Evolutionary conservation across 2,329 filamentous ascomycete species (phyloP).

Genomic region (Penicillium sp.): DNA sequence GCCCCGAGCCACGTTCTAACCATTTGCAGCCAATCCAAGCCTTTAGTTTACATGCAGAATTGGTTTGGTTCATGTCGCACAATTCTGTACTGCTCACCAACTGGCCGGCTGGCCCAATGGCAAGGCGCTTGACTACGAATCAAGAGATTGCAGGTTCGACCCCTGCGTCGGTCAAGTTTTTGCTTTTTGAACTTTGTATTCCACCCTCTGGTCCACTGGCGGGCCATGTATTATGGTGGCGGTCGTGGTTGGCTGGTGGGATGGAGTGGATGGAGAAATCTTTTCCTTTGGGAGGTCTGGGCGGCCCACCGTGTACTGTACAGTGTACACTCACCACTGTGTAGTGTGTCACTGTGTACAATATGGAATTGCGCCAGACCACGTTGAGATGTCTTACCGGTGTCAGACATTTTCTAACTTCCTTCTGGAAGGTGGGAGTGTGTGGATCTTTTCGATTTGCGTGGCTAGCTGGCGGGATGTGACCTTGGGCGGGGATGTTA

Average conservation of each 20-base stretch:
- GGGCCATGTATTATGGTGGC: background rate
- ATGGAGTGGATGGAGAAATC: background rate
- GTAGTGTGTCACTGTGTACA: too few species aligned
- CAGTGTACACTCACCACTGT: too few species aligned
- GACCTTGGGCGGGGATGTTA: background rate
- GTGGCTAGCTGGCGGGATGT: background rate
- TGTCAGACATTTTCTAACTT: background rate
- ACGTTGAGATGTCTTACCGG: constrained; percentile 6
- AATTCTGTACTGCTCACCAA: background rate
- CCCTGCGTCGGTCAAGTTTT: constrained; percentile 42
- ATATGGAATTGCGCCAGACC: background rate
- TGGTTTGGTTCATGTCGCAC: background rate
- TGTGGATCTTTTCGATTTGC: background rate
- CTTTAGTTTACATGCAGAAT: background rate
- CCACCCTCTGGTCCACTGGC: too few species aligned
- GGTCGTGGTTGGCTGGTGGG: background rate
- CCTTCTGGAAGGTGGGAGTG: background rate
- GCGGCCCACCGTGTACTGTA: background rate
- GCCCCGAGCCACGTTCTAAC: background rate
- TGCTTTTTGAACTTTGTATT: constrained; percentile 7
- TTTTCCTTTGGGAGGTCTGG: background rate
- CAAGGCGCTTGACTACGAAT: constrained; percentile 57
- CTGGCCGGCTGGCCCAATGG: constrained; percentile 49
- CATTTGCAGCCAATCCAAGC: background rate
- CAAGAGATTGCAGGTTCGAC: constrained; percentile 55